Evolutionary conservation across 2,329 filamentous ascomycete genomes (phyloP).

Genomic region (Pseudocercospora vitis): DNA sequence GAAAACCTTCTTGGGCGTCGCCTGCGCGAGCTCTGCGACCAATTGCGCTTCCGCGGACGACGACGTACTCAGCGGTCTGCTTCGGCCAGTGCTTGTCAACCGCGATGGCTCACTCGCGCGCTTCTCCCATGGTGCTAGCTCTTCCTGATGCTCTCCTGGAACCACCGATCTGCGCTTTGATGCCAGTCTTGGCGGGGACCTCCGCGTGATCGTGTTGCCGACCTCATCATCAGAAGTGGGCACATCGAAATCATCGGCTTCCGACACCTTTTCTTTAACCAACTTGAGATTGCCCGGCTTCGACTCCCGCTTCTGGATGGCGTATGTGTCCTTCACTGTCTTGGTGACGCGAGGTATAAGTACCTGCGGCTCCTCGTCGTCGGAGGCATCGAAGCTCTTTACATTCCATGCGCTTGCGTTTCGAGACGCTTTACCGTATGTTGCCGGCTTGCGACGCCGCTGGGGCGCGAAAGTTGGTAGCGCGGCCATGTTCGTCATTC

Average conservation of each 20-base stretch:
- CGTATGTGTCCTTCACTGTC: conserved; percentile 19
- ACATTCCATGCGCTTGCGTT: conserved; percentile 24
- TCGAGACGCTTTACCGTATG: conserved; percentile 29
- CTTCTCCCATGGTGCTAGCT: conserved; percentile 34
- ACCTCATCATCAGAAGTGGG: conserved; percentile 40
- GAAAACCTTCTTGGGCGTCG: background rate
- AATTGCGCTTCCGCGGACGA: conserved; percentile 9
- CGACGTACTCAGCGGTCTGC: no score
- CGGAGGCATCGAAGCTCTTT: conserved; percentile 17
- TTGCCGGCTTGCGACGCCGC: conserved; percentile 28
- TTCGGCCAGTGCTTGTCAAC: background rate
- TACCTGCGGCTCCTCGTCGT: conserved; percentile 25
- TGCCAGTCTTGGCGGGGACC: conserved; percentile 19
- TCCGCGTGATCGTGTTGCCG: conserved; percentile 21
- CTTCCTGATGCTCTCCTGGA: conserved; percentile 11
- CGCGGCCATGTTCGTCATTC: conserved; percentile 13
- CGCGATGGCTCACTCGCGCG: conserved; percentile 5
- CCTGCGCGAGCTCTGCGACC: conserved; percentile 4
- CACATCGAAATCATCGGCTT: conserved; percentile 45
- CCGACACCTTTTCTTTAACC: conserved; percentile 18
- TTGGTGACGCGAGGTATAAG: background rate
- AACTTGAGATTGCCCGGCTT: conserved; percentile 13
- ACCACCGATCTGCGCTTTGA: conserved; percentile 21
- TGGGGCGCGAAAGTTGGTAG: conserved; percentile 18
- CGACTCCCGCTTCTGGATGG: conserved; percentile 19